Base-by-base conservation (phyloP, 2,329 filamentous ascomycete species). In the Cordyceps cateniannulata region DNA sequence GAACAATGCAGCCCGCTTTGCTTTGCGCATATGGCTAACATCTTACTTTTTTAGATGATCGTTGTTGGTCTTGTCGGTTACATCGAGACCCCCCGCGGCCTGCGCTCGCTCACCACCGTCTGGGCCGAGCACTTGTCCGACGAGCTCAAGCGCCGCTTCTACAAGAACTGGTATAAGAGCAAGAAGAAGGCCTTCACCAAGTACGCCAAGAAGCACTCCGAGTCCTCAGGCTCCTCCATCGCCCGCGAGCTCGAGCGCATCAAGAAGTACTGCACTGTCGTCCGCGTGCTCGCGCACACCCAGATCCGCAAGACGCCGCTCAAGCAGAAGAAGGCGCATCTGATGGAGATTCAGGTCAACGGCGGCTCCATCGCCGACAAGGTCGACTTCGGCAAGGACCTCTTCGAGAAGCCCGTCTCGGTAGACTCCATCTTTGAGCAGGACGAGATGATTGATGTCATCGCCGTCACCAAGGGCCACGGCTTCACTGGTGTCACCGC, bases 141-240 rank as follows among this genome's bases (percentile, higher is more conserved):
- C 81, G 95, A 98, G 84, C 78, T 99, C 81, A 96, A 96, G 89
- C 91, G 95, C 76, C 91, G 95, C 78, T 99, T 99, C 91, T 99
- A 99, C 91, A 98, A 98, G 92, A 99, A 99, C 90, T 99, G 95
- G 95, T 99, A 99, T 90, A 96, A 96, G 90, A 92, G 88, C 87
- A 99, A 99, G 93, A 98, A 97, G 91, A 99, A 99, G 93, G 95
- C 95, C 66, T 99, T 99, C 86, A 99, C 95, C 86, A 97, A 96
- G 86, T 99, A 99, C 84, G 91, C 95, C 85, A 99, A 98, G 91
- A 93, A 96, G 88, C 91, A 98, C 89, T 92, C 93, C 68, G 93
- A 98, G 85, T 88, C 82, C 84, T 90, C 80, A 81, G 93, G 91
- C 74, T 83, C 90, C 71, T 92, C 91, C 75, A 89, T 98, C 84